Percentiles rank a stretch among this genome's conserved stretches.
Evolutionary conservation across 345 rosid species (phyloP).

Genomic region (Murraya koenigii): DNA sequence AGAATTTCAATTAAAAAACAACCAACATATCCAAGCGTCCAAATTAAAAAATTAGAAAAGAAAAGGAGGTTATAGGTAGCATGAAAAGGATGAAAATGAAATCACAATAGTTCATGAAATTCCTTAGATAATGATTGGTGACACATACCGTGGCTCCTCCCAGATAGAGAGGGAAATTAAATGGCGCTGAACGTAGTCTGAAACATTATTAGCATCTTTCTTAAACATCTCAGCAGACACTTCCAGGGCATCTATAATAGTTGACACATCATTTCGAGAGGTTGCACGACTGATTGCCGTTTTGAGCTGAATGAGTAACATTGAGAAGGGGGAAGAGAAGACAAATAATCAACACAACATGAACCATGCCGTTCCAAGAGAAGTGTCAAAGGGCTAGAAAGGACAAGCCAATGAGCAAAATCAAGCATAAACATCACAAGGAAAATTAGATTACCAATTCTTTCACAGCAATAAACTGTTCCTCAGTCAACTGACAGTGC

Average conservation of each 20-base stretch:
- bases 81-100: constrained; percentile 14
- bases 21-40: not conserved
- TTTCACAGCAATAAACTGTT: constrained; percentile 97
- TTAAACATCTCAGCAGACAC: constrained; percentile 97
- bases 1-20: not conserved
- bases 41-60: not conserved
- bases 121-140: not conserved
- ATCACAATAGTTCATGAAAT: constrained; percentile 1
- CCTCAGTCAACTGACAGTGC: constrained; percentile 82
- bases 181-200: constrained; percentile 93
- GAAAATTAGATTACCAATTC: constrained; percentile 65
- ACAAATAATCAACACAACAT: constrained; percentile 3
- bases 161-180: constrained; percentile 87
- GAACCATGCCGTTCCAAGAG: not conserved
- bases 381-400: not conserved
- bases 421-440: not conserved
- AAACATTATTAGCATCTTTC: constrained; percentile 87
- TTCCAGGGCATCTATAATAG: constrained; percentile 92
- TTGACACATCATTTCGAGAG: constrained; percentile 83
- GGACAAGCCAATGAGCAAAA: not conserved
- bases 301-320: constrained; percentile 64
- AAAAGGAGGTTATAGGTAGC: not conserved
- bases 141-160: constrained; percentile 83
- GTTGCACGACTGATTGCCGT: constrained; percentile 94
- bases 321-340: not conserved